phyloP scores from a whole-genome alignment of 192 early-diverging fungal species.

The Mortierella antarctica region DNA sequence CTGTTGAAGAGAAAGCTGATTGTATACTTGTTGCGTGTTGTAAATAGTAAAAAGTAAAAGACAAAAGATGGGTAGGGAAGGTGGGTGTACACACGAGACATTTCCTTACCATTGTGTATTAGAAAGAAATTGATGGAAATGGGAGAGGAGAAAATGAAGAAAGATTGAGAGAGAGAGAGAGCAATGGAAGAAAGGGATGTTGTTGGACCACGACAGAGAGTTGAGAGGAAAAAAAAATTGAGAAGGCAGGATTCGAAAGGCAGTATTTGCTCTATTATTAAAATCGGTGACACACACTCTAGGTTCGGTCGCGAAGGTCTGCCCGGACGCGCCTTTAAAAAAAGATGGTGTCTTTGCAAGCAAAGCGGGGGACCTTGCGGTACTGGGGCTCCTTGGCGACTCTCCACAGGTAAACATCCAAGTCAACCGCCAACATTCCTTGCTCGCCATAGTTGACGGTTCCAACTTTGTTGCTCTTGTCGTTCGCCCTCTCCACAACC shows the following conservation, averaged over 20 bases:
- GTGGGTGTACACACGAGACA: neutral
- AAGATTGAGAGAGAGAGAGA: conserved; percentile 2
- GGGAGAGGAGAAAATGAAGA: conserved; percentile 1
- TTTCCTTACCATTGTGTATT: conserved; percentile 37
- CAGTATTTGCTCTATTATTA: conserved; percentile 12
- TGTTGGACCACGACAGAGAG: neutral
- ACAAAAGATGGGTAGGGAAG: no score
- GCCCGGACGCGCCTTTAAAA: no score
- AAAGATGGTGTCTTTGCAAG: conserved; percentile 74
- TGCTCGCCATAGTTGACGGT: conserved; percentile 26
- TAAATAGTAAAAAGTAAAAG: no score
- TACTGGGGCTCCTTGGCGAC: conserved; percentile 76
- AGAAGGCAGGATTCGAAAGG: conserved; percentile 23
- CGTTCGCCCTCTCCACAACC: conserved; percentile 59
- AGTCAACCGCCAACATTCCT: conserved; percentile 57
- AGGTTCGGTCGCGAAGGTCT: no score
- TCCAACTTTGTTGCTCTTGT: conserved; percentile 36
- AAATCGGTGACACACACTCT: no score
- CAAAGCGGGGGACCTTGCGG: conserved; percentile 64
- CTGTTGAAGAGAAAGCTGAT: no score
- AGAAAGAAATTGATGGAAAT: neutral
- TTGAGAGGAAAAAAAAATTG: conserved; percentile 8
- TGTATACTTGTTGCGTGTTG: no score
- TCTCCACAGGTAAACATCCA: conserved; percentile 81
- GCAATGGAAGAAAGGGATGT: neutral